Base-by-base conservation (phyloP, 306 rosid species). In the Prunus armeniaca region DNA sequence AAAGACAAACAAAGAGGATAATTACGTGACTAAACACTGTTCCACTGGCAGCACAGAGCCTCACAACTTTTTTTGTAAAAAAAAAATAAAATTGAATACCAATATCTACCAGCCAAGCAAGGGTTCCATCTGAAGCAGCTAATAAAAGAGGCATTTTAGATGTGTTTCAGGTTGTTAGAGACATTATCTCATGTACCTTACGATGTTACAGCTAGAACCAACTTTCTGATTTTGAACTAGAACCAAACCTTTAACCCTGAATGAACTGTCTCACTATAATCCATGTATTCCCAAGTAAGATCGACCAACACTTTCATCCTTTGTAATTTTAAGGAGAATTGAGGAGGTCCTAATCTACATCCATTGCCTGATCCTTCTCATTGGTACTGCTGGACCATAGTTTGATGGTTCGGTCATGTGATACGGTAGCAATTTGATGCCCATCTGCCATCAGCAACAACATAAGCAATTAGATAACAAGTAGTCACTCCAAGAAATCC, bases 341-440 rank as follows among this genome's bases (percentile, higher is more conserved):
- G 51, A 20, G 11, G 51, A 79, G 65, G 30, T 67, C 80, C 79
- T 78, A 84, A 76, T 89, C 97, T 30, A 86, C 82, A 61, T 91
- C 93, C 97, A 91, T 93, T 38, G 78, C 83, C 56, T 87, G 89
- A 25, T 85, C 86, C 70, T 55, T 78, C 51, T 56, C 80, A 30
- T 69, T 79, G 75, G 57, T 56, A 38, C 81, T 74, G 81, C 91
- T 82, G 47, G 93, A 86, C 98, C 98, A 91, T n/a, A 91, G 83
- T 82, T 93, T 91, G 76, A 91, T 91, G 57, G 92, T 91, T 71
- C 96, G 89, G 72, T 90, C 97, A 64, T 85, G 93, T 70, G 96
- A 92, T 66, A 90, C 96, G 19, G 93, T 93, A 65, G 94, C 96
- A 50, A 91, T 87, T 63, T 79, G 79, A 43, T 87, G 81, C 10